Evolutionary conservation across 495 filamentous ascomycete species (phyloP), one percentile per base, ranked within the genome.

Genomic region (Friedmanniomyces endolithicus): DNA sequence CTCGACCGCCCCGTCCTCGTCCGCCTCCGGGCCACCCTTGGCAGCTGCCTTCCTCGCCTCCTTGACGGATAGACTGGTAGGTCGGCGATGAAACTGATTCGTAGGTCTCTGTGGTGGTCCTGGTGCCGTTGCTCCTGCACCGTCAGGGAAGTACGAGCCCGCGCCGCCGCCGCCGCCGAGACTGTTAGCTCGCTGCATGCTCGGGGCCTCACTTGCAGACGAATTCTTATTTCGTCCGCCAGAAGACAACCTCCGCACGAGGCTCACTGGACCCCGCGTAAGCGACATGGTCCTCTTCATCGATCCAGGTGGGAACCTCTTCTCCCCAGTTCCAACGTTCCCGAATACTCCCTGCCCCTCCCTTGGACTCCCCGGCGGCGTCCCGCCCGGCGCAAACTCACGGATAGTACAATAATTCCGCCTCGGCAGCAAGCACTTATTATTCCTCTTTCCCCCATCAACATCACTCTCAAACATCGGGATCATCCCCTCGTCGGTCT

Each of bases 401-500:
- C 85, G 77, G 57, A 96, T 89, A 7, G 86, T 85, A 68, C 88
- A 94, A 86, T 88, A 96, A 63, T 96, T 96, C 27, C 89, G 78
- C 37, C 94, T 82, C 25, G 90, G 89, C 12, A 98, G 75, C n/a
- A 98, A 72, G 52, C 81, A 79, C 61, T 88, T 90, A 69, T 98
- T 98, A 64, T 94, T 95, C 57, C 92, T 79, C 11, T 80, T 73
- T 64, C 88, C 90, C 43, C 86, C 86, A 62, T 95, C 88, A 1
- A 95, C 87, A 63, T 94, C 92, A 48, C 85, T 80, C 0, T 73
- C 75, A 68, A 98, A 98, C 50, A 97, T 80, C 1, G 92, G 88
- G 50, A 95, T 88, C 85, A 97, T 90, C 64, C 89, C 82, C 68
- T 98, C 92, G 54, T 97, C 88, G 0, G 92, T 96, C 57, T 89